Evolutionary conservation across 176 grass and related monocot species (phyloP).

Genomic region (Aegilops umbellulata): DNA sequence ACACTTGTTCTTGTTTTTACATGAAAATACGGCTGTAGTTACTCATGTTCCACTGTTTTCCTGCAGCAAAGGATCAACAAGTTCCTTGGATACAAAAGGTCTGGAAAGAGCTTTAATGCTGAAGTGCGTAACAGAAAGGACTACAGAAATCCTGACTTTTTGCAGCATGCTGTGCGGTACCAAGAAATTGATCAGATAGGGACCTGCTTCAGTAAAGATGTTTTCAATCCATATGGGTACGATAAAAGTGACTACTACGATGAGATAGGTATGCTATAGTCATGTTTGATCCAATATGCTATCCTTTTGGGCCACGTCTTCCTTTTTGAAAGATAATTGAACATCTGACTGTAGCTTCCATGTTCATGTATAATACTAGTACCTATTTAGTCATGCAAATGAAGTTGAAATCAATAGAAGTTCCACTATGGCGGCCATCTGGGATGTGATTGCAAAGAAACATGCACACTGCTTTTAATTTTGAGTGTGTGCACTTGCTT

Average conservation of each 20-base stretch:
- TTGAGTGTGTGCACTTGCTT: not conserved
- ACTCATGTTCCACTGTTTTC: constrained; percentile 4
- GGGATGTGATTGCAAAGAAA: not conserved
- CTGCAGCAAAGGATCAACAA: constrained; percentile 82
- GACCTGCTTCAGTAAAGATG: constrained; percentile 90
- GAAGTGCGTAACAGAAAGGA: constrained; percentile 97
- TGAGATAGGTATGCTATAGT: constrained; percentile 63
- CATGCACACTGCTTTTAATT: not conserved
- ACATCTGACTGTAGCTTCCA: not conserved
- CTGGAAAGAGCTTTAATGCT: constrained; percentile 92
- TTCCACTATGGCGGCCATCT: not conserved
- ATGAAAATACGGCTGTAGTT: constrained; percentile 1
- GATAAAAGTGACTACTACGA: constrained; percentile 89
- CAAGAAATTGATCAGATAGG: constrained; percentile 98
- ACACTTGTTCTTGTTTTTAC: not conserved
- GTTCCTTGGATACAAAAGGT: constrained; percentile 68
- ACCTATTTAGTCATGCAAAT: not conserved
- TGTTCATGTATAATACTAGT: not conserved
- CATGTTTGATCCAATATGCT: constrained; percentile 11
- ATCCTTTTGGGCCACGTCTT: not conserved
- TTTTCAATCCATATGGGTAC: constrained; percentile 85
- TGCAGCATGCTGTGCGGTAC: constrained; percentile 98
- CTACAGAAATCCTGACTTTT: constrained; percentile 91
- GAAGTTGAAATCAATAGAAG: not conserved
- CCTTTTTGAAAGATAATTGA: not conserved